Percentiles rank a stretch among this genome's conserved stretches.
These are phyloP conservation scores for Helichrysum umbraculigerum DNA, from an alignment of 129 eudicot species.

Conservation along the genomic window DNA sequence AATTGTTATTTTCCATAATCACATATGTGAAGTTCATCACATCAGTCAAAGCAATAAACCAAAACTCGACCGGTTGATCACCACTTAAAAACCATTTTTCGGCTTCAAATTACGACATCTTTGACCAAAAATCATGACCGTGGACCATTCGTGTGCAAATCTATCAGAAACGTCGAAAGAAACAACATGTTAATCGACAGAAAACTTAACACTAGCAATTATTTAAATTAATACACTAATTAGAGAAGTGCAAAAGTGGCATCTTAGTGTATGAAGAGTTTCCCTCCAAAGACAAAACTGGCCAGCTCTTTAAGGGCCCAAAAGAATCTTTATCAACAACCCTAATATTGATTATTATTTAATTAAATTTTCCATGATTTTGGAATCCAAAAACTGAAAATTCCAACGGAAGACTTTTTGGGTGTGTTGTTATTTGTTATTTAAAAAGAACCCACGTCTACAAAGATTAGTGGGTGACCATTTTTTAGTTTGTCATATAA, in stretches of 20 bases:
- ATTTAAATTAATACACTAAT: background rate
- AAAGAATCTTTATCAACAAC: constrained; percentile 36
- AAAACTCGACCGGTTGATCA: constrained; percentile 22
- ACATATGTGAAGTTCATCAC: constrained; percentile 27
- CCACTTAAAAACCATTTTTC: constrained; percentile 25
- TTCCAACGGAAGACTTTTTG: constrained; percentile 20
- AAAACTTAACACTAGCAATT: background rate
- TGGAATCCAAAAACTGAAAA: constrained; percentile 10
- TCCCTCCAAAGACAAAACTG: constrained; percentile 49
- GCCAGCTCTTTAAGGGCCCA: constrained; percentile 52
- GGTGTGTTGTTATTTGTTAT: constrained; percentile 36
- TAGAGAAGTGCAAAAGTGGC: constrained; percentile 25
- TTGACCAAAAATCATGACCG: constrained; percentile 18
- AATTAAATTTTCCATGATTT: constrained; percentile 21
- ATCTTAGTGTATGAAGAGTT: constrained; percentile 31
- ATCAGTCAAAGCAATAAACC: constrained; percentile 24
- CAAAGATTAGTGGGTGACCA: constrained; percentile 32
- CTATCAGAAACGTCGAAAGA: background rate
- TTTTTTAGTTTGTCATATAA: constrained; percentile 17
- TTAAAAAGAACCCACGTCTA: constrained; percentile 41
- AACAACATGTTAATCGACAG: constrained; percentile 13
- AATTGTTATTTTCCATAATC: constrained; percentile 1
- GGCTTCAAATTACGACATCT: constrained; percentile 3
- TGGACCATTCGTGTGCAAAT: background rate
- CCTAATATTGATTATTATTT: constrained; percentile 8